Conservation (phyloP, 2,329 filamentous ascomycete genomes). For the Anthostomella pinea region DNA sequence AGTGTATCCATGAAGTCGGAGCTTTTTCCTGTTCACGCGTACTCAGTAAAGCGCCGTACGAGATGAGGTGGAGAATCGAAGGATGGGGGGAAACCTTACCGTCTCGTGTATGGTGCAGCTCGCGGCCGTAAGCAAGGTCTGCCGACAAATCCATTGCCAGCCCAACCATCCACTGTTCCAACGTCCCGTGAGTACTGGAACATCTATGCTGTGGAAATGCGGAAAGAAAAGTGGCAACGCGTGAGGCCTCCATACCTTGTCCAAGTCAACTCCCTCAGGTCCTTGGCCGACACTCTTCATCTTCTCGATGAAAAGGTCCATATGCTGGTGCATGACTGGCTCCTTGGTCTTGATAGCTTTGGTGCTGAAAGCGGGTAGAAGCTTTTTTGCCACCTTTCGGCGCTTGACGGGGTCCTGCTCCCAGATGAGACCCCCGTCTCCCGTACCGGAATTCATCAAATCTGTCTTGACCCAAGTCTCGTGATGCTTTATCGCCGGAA, state of each 20-base stretch:
- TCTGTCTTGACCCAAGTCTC: slow-evolving; percentile 19
- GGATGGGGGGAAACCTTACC: slow-evolving; percentile 2
- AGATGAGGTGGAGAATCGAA: no score
- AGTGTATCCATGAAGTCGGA: slow-evolving; percentile 13
- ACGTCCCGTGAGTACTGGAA: neutral
- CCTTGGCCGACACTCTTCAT: slow-evolving; percentile 11
- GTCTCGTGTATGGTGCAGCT: slow-evolving; percentile 17
- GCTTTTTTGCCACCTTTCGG: slow-evolving; percentile 13
- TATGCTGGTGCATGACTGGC: slow-evolving; percentile 12
- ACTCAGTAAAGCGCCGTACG: no score
- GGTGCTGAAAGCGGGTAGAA: slow-evolving; percentile 14
- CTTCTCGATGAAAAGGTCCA: slow-evolving; percentile 15
- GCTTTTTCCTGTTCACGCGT: slow-evolving; percentile 1
- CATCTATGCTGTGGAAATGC: neutral
- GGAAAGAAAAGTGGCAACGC: neutral
- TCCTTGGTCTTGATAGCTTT: slow-evolving; percentile 18
- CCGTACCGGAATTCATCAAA: slow-evolving; percentile 15
- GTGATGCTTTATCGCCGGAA: slow-evolving; percentile 5
- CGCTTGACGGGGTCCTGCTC: slow-evolving; percentile 17
- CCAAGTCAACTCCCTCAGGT: slow-evolving; percentile 5
- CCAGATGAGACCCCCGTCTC: slow-evolving; percentile 16
- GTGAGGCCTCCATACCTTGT: slow-evolving; percentile 1
- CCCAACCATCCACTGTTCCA: slow-evolving; percentile 11
- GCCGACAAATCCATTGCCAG: slow-evolving; percentile 14
- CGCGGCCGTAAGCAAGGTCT: slow-evolving; percentile 19